phyloP scores from a whole-genome alignment of 257 asterid species.

The Fraxinus quadrangulata region DNA sequence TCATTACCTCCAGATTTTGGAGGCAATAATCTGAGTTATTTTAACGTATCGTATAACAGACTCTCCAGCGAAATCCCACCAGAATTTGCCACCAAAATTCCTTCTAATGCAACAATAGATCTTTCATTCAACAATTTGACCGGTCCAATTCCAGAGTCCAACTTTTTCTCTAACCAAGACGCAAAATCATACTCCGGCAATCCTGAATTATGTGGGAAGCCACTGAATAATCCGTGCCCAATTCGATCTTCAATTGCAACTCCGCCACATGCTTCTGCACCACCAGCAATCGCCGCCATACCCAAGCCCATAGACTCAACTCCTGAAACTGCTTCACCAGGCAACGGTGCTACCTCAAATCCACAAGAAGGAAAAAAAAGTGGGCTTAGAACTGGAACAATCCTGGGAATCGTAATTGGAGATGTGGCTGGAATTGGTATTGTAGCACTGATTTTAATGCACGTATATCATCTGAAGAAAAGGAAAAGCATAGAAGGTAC shows the following conservation, averaged over 20 bases:
- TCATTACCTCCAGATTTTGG: constrained; percentile 66
- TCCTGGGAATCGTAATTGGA: constrained; percentile 69
- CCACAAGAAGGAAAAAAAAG: constrained; percentile 12
- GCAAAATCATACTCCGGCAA: constrained; percentile 56
- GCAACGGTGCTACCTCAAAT: constrained; percentile 6
- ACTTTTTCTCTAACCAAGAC: constrained; percentile 47
- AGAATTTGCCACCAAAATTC: constrained; percentile 47
- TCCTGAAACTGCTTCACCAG: constrained; percentile 40
- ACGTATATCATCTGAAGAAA: constrained; percentile 46
- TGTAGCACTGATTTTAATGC: constrained; percentile 43
- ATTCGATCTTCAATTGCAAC: constrained; percentile 54
- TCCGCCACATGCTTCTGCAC: constrained; percentile 42
- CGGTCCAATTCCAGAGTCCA: constrained; percentile 64
- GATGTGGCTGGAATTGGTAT: constrained; percentile 65
- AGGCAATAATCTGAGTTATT: constrained; percentile 45
- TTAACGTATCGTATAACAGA: constrained; percentile 71
- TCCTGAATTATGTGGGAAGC: constrained; percentile 66
- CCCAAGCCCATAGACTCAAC: constrained; percentile 60
- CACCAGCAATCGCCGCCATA: constrained; percentile 86
- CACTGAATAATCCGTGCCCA: constrained; percentile 52
- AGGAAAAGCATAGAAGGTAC: constrained; percentile 34
- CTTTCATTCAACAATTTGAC: constrained; percentile 64
- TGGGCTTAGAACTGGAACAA: constrained; percentile 53
- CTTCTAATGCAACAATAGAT: constrained; percentile 65
- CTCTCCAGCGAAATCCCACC: constrained; percentile 72